Conservation (phyloP, 2,329 filamentous ascomycete genomes). For the Sphaerulina musiva region DNA sequence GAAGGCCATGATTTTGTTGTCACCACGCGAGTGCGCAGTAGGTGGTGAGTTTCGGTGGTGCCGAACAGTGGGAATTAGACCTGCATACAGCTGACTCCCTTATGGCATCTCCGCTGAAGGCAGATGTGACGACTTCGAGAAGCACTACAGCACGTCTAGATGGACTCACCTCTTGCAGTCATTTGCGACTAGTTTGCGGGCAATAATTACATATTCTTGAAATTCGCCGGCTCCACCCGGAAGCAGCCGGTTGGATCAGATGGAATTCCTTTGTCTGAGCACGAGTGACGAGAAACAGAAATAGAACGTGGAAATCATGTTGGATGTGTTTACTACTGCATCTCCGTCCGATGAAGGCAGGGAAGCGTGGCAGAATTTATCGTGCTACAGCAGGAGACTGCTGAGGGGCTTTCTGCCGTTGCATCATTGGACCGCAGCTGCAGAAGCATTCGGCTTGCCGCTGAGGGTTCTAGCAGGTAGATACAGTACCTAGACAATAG, state of each 20-base stretch:
- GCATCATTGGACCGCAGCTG: too few species aligned
- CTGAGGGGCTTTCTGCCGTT: not conserved
- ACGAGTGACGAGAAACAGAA: not conserved
- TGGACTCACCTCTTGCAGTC: too few species aligned
- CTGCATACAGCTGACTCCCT: not conserved
- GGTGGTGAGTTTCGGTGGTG: not conserved
- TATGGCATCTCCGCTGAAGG: not conserved
- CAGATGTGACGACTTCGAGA: not conserved
- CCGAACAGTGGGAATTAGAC: not conserved
- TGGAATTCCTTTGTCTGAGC: not conserved
- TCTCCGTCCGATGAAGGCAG: not conserved
- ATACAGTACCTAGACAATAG: too few species aligned
- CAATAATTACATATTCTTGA: too few species aligned
- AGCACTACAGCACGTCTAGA: too few species aligned
- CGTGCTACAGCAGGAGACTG: not conserved
- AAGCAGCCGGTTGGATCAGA: constrained; percentile 4
- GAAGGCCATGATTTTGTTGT: constrained; percentile 12
- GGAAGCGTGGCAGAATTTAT: not conserved
- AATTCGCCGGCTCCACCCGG: not conserved
- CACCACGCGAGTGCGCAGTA: not conserved
- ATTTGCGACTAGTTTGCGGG: too few species aligned
- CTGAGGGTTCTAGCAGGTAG: not conserved
- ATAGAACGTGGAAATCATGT: not conserved
- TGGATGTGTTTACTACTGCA: not conserved
- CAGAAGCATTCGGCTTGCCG: not conserved